phyloP scores from a whole-genome alignment of 768 basidiomycete genomes.

The Trametes coccinea region DNA sequence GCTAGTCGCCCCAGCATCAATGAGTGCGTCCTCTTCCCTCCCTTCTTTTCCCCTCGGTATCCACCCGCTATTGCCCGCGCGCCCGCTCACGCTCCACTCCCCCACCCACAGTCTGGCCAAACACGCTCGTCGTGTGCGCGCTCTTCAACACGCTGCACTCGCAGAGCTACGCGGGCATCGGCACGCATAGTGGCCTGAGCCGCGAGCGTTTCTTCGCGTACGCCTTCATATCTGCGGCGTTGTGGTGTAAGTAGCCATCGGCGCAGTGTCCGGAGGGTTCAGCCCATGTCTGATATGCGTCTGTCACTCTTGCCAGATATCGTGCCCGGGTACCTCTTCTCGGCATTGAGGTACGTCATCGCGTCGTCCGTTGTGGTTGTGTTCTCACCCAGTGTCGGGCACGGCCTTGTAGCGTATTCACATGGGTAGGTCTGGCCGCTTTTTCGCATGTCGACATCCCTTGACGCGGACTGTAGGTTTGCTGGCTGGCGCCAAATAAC shows the following conservation, averaged over 20 bases:
- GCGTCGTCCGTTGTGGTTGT: conserved; percentile 58
- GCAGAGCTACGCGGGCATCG: conserved; percentile 62
- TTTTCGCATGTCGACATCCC: background rate
- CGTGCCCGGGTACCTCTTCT: conserved; percentile 64
- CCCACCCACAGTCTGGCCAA: conserved; percentile 57
- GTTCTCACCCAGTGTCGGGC: no score
- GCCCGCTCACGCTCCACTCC: no score
- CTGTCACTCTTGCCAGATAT: conserved; percentile 35
- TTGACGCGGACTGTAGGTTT: conserved; percentile 60
- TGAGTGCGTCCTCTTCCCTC: conserved; percentile 39
- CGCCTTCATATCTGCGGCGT: conserved; percentile 54
- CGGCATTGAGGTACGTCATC: conserved; percentile 82
- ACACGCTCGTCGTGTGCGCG: conserved; percentile 72
- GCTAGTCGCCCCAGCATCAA: conserved; percentile 45
- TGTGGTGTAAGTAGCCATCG: conserved; percentile 44
- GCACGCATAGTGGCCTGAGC: conserved; percentile 59
- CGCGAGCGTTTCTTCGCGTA: conserved; percentile 79
- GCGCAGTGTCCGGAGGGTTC: conserved; percentile 7
- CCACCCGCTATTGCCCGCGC: background rate
- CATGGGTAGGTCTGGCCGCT: conserved; percentile 13
- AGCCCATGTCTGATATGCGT: background rate
- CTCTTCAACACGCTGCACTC: conserved; percentile 79
- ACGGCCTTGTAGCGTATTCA: conserved; percentile 14
- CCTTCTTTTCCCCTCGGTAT: conserved; percentile 34
- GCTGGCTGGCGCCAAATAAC: conserved; percentile 49